phyloP scores from a whole-genome alignment of 345 rosid genomes.

The Rubroshorea leprosula region DNA sequence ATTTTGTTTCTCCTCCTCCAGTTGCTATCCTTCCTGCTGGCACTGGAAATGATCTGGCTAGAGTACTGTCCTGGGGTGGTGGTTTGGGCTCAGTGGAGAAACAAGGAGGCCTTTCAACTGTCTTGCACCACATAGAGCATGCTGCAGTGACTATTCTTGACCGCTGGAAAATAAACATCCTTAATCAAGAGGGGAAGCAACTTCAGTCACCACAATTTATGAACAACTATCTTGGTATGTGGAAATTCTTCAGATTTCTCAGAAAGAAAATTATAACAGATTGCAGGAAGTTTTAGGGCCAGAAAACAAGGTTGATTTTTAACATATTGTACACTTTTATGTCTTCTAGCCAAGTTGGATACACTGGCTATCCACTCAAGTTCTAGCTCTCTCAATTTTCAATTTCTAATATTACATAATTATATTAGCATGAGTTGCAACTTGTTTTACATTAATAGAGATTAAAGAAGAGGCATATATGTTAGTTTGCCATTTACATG shows the following conservation, averaged over 20 bases:
- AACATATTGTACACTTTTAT: not conserved
- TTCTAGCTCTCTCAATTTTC: not conserved
- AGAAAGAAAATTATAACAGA: not conserved
- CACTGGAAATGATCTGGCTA: slow-evolving; percentile 95
- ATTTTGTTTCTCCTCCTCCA: slow-evolving; percentile 89
- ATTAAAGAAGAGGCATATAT: not conserved
- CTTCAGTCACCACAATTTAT: slow-evolving; percentile 64
- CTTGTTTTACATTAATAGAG: not conserved
- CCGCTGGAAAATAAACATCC: slow-evolving; percentile 70
- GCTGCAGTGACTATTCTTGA: slow-evolving; percentile 92
- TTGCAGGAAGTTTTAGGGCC: not conserved
- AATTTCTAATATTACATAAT: not conserved
- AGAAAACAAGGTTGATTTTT: not conserved
- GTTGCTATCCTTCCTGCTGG: slow-evolving; percentile 93
- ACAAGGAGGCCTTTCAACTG: slow-evolving; percentile 76
- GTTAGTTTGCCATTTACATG: not conserved
- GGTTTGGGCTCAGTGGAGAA: slow-evolving; percentile 81
- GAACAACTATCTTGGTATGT: slow-evolving; percentile 81
- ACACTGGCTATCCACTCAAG: not conserved
- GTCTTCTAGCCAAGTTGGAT: slow-evolving; percentile 10
- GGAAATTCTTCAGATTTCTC: not conserved
- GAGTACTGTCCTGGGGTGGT: slow-evolving; percentile 83
- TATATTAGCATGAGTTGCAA: not conserved
- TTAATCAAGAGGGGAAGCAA: slow-evolving; percentile 59
- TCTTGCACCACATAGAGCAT: slow-evolving; percentile 64